phyloP scores from a whole-genome alignment of 169 alveolate genomes.

The Cystoisospora suis region DNA sequence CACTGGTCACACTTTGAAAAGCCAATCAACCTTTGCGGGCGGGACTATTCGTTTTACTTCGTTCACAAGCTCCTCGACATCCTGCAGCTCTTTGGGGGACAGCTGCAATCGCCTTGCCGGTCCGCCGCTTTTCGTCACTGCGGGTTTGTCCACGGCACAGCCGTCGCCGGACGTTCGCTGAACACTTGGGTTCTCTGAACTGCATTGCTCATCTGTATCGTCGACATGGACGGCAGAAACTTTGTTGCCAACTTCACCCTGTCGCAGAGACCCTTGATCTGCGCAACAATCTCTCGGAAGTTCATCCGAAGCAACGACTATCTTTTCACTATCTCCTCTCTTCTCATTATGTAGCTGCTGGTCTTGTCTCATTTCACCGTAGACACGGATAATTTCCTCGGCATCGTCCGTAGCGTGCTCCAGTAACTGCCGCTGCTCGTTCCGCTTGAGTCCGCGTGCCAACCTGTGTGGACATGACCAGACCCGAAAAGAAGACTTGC shows the following conservation, averaged over 20 bases:
- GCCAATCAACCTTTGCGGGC: slow-evolving; percentile 12
- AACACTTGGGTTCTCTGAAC: too few relatives aligned
- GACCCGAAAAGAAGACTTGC: not conserved
- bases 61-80: not conserved
- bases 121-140: not conserved
- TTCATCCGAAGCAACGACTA: not conserved
- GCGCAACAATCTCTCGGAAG: not conserved
- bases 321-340: not conserved
- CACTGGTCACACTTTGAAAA: slow-evolving; percentile 1
- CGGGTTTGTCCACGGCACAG: not conserved
- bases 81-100: too few relatives aligned
- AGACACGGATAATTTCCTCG: not conserved
- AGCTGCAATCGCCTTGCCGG: not conserved
- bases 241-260: not conserved
- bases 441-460: not conserved
- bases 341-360: not conserved
- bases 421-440: not conserved
- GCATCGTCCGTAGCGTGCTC: slow-evolving; percentile 9
- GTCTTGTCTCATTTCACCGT: not conserved
- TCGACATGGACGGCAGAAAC: too few relatives aligned
- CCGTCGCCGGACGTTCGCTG: not conserved
- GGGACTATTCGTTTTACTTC: not conserved
- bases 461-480: not conserved
- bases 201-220: too few relatives aligned
- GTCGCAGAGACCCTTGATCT: not conserved